Conservation (phyloP, 148 eudicot genomes). For the Silene uniflora region DNA sequence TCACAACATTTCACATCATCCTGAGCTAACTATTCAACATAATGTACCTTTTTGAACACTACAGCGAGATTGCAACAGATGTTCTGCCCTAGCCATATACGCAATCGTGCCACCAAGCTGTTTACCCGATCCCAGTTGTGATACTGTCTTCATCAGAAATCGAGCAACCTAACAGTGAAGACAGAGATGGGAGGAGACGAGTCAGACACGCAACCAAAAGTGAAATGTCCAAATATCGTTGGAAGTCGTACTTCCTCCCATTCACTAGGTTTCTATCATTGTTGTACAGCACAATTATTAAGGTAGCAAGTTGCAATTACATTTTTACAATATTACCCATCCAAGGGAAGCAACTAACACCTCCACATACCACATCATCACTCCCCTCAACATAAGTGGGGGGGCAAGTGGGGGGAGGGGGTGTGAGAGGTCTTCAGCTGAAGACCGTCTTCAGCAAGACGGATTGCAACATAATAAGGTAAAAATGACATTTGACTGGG, state of each 20-base stretch:
- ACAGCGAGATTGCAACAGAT: conserved; percentile 58
- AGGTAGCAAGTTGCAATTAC: no score
- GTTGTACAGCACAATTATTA: no score
- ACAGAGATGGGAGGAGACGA: conserved; percentile 3
- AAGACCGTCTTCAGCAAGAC: no score
- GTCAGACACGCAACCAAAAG: neutral
- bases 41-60: conserved; percentile 59
- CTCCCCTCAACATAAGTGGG: no score
- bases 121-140: conserved; percentile 72
- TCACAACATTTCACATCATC: neutral
- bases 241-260: no score
- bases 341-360: neutral
- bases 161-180: conserved; percentile 65
- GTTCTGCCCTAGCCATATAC: conserved; percentile 73
- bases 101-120: conserved; percentile 66
- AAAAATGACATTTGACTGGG: no score
- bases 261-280: no score
- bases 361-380: no score
- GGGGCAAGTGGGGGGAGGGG: no score
- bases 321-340: no score
- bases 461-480: no score
- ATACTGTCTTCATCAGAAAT: conserved; percentile 83
- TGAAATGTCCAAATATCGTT: neutral
- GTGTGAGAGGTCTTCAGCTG: no score
- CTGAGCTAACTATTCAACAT: neutral